Percentiles rank a stretch among this genome's conserved stretches.
Evolutionary conservation across 192 early-diverging fungal species (phyloP).

Genomic region (Obelidium mucronatum): DNA sequence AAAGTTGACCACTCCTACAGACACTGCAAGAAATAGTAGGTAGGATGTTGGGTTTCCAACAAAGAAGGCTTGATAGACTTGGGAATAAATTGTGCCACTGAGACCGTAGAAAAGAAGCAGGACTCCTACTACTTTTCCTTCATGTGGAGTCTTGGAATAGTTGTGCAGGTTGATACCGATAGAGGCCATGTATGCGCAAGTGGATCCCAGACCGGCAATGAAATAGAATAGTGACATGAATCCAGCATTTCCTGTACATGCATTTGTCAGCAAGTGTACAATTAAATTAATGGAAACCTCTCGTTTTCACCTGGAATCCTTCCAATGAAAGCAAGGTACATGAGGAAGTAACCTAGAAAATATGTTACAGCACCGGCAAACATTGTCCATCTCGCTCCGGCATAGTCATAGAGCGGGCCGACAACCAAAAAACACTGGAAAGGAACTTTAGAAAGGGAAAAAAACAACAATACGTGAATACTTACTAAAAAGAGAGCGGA

Average conservation of each 20-base stretch:
- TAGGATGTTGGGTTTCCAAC: slow-evolving; percentile 12
- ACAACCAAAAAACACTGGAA: slow-evolving; percentile 31
- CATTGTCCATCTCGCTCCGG: slow-evolving; percentile 34
- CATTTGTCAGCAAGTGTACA: too few species aligned
- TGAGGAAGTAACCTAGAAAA: slow-evolving; percentile 28
- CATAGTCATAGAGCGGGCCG: slow-evolving; percentile 43
- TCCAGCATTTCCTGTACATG: too few species aligned
- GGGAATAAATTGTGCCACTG: slow-evolving; percentile 35
- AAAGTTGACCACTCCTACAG: slow-evolving; percentile 20
- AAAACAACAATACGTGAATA: background rate
- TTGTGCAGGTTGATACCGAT: slow-evolving; percentile 36
- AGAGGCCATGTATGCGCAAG: slow-evolving; percentile 29
- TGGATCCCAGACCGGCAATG: slow-evolving; percentile 25
- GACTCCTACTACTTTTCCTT: slow-evolving; percentile 24
- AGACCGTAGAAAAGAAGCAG: slow-evolving; percentile 45
- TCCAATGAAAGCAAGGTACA: slow-evolving; percentile 26
- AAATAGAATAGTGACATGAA: slow-evolving; percentile 41
- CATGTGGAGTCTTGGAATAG: background rate
- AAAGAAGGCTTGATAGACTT: slow-evolving; percentile 26
- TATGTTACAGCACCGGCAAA: slow-evolving; percentile 11
- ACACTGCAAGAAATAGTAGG: slow-evolving; percentile 26
- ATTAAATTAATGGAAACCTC: too few species aligned
- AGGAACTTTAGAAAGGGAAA: background rate
- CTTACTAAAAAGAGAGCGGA: slow-evolving; percentile 38
- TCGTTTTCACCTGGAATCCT: slow-evolving; percentile 1